Evolutionary conservation across 1,284 basidiomycete species (phyloP), one percentile per base, ranked within the genome.

Genomic region (Ceratobasidium sp.): DNA sequence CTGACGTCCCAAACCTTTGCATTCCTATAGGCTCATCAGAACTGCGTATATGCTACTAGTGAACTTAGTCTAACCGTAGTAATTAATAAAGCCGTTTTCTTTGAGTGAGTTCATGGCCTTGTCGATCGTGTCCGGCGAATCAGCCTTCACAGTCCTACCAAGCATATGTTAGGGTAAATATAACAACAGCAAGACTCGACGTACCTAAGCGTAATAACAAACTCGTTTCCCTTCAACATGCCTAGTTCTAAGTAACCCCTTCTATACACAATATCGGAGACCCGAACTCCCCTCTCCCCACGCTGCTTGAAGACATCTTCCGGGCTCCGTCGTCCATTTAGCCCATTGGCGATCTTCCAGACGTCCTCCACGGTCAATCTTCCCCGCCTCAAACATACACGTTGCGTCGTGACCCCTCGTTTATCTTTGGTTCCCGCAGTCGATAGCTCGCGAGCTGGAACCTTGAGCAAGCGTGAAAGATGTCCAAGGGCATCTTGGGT

Each of bases 351-450:
- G 46, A 88, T 82, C 76, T 85, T 91, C 94, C 95, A 97, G 1
- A 98, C 87, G 63, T 95, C 89, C 74, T 93, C 91, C 0, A 96
- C 87, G 0, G 89, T 93, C 7, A 75, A 49, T 80, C 92, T 91
- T 21, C 91, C 89, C 16, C 98, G 86, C 73, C 90, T 89, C 16
- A 98, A 81, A 7, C 94, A 92, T 13, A 98, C 95, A 0, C 95
- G 88, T 80, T 99, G 98, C 0, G 95, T 91, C 0, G 97, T 99
- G 5, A 98, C 94, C 0, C 95, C 97, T 50, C 98, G 91, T 81
- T 98, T 99, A 82, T 99, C 98, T 80, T 99, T 99, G 2, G 98
- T 99, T 0, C 98, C 98, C 5, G 96, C 95, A 14, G 97, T 92
- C 18, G 90, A 88, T 2, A 99, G 84, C 77, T 97, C 94, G 80